Evolutionary conservation across 495 filamentous ascomycete genomes (phyloP), one percentile per base, ranked within the genome.

Genomic region (Podospora conica): DNA sequence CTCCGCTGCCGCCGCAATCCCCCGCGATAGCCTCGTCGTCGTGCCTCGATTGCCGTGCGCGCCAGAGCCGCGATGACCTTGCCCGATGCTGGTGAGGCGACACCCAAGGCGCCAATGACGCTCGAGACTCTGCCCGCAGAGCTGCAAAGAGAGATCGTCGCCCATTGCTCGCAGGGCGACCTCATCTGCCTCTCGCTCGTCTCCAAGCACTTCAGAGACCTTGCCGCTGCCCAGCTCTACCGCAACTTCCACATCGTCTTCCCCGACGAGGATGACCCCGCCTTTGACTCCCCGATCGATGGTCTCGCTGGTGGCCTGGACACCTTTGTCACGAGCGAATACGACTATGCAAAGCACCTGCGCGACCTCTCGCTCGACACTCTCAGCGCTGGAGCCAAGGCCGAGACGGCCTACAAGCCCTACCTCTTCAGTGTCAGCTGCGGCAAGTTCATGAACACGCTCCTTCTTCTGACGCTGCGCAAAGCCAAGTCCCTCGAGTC

Each of bases 361-460:
- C 77, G 78, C 57, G 75, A 81, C 54, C 74, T 87, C 4, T 75
- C 74, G 11, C 74, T 87, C 31, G 83, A 85, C 62, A 81, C 82
- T 0, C 71, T 82, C 7, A 78, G 73, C 69, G 71, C 76, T 6
- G 80, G 80, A 5, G 71, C 75, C 15, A 80, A 80, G 69, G 81
- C 76, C 7, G 80, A 83, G 57, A 64, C 69, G 1, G 75, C 79
- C 6, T 83, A 83, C 67, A 77, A 79, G 55, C 68, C 79, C 0
- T 85, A 82, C 61, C 74, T 78, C 3, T 80, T 80, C 63, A 78
- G 68, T 40, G 70, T 76, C 29, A 83, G 80, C 73, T 84, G 81
- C 68, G 84, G 83, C 9, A 88, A 86, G 73, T 84, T 87, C 27
- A 78, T 89, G 76, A 89, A 85, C 64, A 86, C 84, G 0, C 71